Conservation (phyloP, 1,284 basidiomycete species). For the Trichosporon inkin region DNA sequence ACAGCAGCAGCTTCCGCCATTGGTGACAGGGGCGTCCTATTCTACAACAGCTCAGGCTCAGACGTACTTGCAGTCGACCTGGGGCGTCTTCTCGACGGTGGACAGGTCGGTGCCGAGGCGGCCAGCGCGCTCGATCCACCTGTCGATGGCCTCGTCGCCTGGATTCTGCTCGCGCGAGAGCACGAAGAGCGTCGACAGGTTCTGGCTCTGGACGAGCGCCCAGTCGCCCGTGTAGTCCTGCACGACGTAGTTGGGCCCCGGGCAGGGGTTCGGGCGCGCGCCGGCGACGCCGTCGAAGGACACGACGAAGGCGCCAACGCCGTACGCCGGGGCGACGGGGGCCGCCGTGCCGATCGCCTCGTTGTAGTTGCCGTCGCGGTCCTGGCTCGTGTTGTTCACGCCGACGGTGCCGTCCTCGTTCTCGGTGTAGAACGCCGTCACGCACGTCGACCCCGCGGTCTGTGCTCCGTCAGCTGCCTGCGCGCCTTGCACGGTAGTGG, state of each 20-base stretch:
- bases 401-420: background rate
- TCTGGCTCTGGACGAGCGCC: background rate
- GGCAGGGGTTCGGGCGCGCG: background rate
- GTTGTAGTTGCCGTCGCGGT: background rate
- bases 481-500: too few relatives aligned
- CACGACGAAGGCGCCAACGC: background rate
- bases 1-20: too few relatives aligned
- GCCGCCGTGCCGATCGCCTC: background rate
- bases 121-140: background rate
- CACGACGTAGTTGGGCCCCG: constrained; percentile 1
- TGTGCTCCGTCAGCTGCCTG: too few relatives aligned
- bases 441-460: background rate
- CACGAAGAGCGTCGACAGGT: background rate
- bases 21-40: too few relatives aligned
- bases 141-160: background rate
- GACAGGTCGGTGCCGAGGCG: background rate
- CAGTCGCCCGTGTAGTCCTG: constrained; percentile 6
- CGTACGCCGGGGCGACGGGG: background rate
- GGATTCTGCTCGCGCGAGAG: background rate
- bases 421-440: background rate
- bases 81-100: background rate
- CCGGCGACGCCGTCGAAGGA: background rate
- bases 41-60: background rate
- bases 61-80: background rate
- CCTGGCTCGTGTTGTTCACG: background rate